phyloP scores from a whole-genome alignment of 495 filamentous ascomycete species.

The Cercophora samala region DNA sequence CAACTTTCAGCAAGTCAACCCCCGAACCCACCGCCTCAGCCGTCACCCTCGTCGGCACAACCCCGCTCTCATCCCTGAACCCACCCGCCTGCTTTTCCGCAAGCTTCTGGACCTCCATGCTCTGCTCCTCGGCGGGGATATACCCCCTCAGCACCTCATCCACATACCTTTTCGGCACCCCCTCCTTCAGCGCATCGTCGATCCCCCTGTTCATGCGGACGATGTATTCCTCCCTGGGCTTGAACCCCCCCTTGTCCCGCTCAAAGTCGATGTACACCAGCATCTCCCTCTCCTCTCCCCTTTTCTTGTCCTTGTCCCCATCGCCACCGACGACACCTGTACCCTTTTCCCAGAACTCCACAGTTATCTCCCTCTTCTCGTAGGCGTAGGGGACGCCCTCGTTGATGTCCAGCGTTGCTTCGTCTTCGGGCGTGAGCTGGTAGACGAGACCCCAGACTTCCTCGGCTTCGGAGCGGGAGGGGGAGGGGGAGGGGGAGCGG shows the following conservation, averaged over 20 bases:
- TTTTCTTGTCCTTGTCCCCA: not conserved
- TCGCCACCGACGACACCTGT: not conserved
- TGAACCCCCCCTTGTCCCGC: conserved; percentile 14
- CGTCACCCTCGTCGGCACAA: conserved; percentile 1
- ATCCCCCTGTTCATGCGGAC: conserved; percentile 40
- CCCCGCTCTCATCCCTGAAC: conserved; percentile 17
- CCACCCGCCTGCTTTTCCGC: conserved; percentile 17
- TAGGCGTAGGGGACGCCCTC: conserved; percentile 41
- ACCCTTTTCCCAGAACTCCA: conserved; percentile 18
- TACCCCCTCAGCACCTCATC: conserved; percentile 25
- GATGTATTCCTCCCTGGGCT: conserved; percentile 36
- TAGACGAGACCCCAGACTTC: conserved; percentile 45
- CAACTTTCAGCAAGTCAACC: not conserved
- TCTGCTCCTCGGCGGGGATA: conserved; percentile 19
- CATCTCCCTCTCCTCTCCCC: conserved; percentile 17
- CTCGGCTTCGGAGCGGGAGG: conserved; percentile 1
- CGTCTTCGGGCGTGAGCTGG: conserved; percentile 32
- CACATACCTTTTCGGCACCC: conserved; percentile 35
- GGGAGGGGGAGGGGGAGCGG: not conserved
- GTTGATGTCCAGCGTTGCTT: conserved; percentile 32
- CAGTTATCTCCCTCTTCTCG: conserved; percentile 30
- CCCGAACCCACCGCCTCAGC: not conserved
- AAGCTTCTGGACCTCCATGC: not conserved
- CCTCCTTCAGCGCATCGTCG: conserved; percentile 33
- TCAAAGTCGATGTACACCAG: conserved; percentile 42